Conservation (phyloP, 768 basidiomycete species). For the Kwoniella dejecticola region DNA sequence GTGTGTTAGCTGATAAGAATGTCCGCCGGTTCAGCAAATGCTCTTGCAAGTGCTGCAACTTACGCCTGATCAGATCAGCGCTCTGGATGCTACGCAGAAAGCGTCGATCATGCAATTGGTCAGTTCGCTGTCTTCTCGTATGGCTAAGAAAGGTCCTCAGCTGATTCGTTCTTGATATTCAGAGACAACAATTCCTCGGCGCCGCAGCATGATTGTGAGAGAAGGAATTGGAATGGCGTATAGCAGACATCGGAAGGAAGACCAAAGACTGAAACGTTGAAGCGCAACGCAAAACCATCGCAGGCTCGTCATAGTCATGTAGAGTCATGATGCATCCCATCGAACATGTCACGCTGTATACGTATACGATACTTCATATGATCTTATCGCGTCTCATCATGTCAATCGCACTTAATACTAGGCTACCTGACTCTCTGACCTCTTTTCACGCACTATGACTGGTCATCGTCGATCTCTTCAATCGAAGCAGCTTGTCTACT, state of each 20-base stretch:
- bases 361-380: too few relatives aligned
- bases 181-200: conserved; percentile 51
- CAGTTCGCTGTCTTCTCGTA: conserved; percentile 47
- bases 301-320: too few relatives aligned
- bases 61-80: conserved; percentile 78
- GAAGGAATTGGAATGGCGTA: not conserved
- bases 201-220: conserved; percentile 15
- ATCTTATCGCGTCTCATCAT: too few relatives aligned
- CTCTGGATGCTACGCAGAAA: conserved; percentile 74
- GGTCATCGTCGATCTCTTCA: conserved; percentile 60
- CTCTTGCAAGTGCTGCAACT: conserved; percentile 81
- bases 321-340: not conserved
- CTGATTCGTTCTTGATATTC: not conserved
- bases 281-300: too few relatives aligned
- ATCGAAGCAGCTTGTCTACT: conserved; percentile 58
- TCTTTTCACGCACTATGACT: conserved; percentile 33
- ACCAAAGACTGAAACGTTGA: too few relatives aligned
- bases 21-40: conserved; percentile 62
- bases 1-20: not conserved
- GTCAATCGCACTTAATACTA: not conserved
- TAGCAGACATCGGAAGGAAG: too few relatives aligned
- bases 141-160: not conserved
- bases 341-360: not conserved
- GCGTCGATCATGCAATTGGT: conserved; percentile 80
- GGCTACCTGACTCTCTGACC: too few relatives aligned